These are phyloP conservation scores for Metarhizium humberi DNA, from an alignment of 2,329 filamentous ascomycete species.

Conservation along the genomic window DNA sequence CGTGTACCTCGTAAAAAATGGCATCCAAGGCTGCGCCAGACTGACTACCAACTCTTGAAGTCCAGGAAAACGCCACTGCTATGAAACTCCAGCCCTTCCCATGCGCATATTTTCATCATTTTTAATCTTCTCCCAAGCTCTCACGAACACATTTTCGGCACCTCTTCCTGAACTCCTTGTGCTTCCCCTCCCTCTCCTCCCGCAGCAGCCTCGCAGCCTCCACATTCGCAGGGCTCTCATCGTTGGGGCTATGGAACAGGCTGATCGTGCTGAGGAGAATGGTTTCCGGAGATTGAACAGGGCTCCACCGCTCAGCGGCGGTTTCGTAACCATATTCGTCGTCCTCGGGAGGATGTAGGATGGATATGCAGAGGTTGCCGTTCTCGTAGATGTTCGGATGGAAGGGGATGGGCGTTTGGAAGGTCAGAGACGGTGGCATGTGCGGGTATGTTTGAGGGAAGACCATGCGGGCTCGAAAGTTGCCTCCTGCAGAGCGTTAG, in stretches of 20 bases:
- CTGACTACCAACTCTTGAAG: background rate
- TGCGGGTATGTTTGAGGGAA: conserved; percentile 85
- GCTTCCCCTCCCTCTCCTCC: conserved; percentile 55
- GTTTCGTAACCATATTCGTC: conserved; percentile 91
- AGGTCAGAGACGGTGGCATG: conserved; percentile 80
- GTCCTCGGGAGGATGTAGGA: conserved; percentile 89
- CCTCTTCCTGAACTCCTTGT: conserved; percentile 66
- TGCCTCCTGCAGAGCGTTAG: conserved; percentile 54
- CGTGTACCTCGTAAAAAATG: background rate
- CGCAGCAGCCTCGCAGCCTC: conserved; percentile 86
- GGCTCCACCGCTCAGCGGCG: conserved; percentile 84
- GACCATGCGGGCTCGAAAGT: conserved; percentile 75
- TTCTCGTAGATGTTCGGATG: conserved; percentile 89
- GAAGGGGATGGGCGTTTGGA: conserved; percentile 74
- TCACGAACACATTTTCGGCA: conserved; percentile 73
- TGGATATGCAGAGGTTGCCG: conserved; percentile 91
- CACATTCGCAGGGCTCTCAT: conserved; percentile 90
- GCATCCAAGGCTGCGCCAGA: background rate
- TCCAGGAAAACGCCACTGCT: background rate
- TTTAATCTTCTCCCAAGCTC: conserved; percentile 64
- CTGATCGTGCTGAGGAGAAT: conserved; percentile 89
- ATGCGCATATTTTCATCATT: background rate
- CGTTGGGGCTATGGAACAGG: conserved; percentile 85
- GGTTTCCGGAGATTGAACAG: conserved; percentile 90
- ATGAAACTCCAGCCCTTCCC: background rate